A percentile compares a stretch with the other conserved stretches of the same genome.
These are phyloP conservation scores for Blastobotrys malaysiensis DNA, from an alignment of 1,139 yeast species.

Conservation along the genomic window DNA sequence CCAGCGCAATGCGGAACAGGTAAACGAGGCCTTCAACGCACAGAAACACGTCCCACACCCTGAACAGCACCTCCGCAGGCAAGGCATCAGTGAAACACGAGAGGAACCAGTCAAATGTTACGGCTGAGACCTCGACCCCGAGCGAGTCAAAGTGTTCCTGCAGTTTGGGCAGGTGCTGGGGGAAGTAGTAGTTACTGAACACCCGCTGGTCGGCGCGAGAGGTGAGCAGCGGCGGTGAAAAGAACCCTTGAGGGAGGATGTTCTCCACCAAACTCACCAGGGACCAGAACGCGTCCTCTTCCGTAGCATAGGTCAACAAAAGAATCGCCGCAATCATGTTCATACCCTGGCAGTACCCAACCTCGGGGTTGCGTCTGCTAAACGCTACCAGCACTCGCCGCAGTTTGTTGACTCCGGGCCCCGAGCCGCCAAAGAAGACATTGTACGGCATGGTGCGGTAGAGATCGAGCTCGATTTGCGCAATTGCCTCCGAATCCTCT, in stretches of 20 bases:
- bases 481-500: constrained; percentile 35
- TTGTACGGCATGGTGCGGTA: constrained; percentile 55
- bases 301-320: constrained; percentile 43
- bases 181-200: constrained; percentile 26
- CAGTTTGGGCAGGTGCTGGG: constrained; percentile 38
- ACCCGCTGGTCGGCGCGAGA: constrained; percentile 43
- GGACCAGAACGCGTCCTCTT: constrained; percentile 56
- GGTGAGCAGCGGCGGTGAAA: constrained; percentile 39
- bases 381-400: constrained; percentile 49
- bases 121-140: constrained; percentile 46
- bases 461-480: constrained; percentile 51
- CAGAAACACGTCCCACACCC: constrained; percentile 48
- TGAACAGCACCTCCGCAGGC: constrained; percentile 49
- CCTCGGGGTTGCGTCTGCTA: constrained; percentile 44
- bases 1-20: constrained; percentile 38
- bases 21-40: constrained; percentile 38
- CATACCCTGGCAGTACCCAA: constrained; percentile 64
- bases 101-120: constrained; percentile 57
- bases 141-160: constrained; percentile 35
- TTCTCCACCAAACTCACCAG: constrained; percentile 49
- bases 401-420: constrained; percentile 48
- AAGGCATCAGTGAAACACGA: constrained; percentile 50
- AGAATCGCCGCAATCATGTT: constrained; percentile 54
- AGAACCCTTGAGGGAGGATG: constrained; percentile 46
- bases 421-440: constrained; percentile 49